Conservation (phyloP, 805 yeast species). For the Candida pseudoglaebosa region DNA sequence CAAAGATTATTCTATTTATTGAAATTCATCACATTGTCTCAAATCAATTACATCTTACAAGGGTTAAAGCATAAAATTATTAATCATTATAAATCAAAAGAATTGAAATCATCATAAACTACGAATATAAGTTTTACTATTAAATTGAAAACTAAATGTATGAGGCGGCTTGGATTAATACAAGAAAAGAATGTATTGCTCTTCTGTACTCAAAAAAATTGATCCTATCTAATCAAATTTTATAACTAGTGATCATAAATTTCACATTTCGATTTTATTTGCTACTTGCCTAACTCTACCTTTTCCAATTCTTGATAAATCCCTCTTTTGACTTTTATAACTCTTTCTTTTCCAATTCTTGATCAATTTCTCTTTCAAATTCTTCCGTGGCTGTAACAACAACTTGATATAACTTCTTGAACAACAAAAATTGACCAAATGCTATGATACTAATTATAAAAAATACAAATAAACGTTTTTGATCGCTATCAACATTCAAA, state of each 20-base stretch:
- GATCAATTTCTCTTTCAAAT: conserved; percentile 10
- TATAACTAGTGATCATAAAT: too few species aligned
- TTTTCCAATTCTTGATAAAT: too few species aligned
- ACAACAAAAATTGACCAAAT: conserved; percentile 27
- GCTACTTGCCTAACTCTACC: too few species aligned
- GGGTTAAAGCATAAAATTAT: background rate
- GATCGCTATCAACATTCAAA: conserved; percentile 47
- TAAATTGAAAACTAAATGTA: too few species aligned
- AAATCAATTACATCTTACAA: conserved; percentile 3
- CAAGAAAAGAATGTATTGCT: too few species aligned
- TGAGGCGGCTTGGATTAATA: too few species aligned
- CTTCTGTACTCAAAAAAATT: too few species aligned
- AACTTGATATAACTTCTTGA: conserved; percentile 22
- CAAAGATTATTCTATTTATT: conserved; percentile 11
- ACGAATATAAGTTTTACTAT: too few species aligned
- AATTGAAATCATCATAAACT: background rate
- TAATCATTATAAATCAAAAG: too few species aligned
- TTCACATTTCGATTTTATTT: too few species aligned
- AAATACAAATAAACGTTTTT: conserved; percentile 46
- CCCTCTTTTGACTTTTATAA: too few species aligned
- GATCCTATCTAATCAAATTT: too few species aligned
- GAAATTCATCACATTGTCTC: conserved; percentile 5
- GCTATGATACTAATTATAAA: conserved; percentile 35
- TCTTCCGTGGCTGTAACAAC: conserved; percentile 11
- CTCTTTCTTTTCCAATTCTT: conserved; percentile 6